A percentile compares a stretch with the other conserved stretches of the same genome.
Conservation (phyloP, 805 yeast genomes). For the Wickerhamomyces chaumierensis region DNA sequence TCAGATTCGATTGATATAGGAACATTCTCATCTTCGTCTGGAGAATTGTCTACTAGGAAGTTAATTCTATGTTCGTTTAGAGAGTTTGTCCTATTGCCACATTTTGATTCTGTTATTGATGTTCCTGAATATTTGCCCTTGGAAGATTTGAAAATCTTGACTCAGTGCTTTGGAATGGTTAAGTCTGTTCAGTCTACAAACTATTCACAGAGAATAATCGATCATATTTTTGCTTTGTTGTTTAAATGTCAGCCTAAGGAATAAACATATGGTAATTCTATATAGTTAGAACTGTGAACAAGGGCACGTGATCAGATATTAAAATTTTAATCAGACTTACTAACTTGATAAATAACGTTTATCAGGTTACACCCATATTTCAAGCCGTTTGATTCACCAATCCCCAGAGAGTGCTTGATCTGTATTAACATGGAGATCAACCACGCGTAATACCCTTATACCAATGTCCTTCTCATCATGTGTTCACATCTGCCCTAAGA, state of each 20-base stretch:
- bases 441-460: too few species aligned
- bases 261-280: too few species aligned
- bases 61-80: conserved; percentile 35
- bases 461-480: too few species aligned
- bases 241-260: background rate
- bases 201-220: conserved; percentile 47
- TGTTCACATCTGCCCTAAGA: too few species aligned
- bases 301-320: too few species aligned
- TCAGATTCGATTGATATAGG: conserved; percentile 8
- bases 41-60: conserved; percentile 25
- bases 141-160: conserved; percentile 26
- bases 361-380: too few species aligned
- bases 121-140: conserved; percentile 21
- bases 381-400: too few species aligned
- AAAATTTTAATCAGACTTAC: too few species aligned
- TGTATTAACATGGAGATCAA: too few species aligned
- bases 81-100: conserved; percentile 41
- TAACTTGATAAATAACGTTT: too few species aligned
- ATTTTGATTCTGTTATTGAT: conserved; percentile 30
- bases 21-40: background rate
- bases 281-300: too few species aligned
- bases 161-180: conserved; percentile 55
- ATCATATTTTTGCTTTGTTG: conserved; percentile 21
- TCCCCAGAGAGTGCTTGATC: too few species aligned
- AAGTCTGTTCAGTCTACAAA: conserved; percentile 41